Evolutionary conservation across 805 yeast species (phyloP).

Genomic region (Sugiyamaella boreocaroliniensis): DNA sequence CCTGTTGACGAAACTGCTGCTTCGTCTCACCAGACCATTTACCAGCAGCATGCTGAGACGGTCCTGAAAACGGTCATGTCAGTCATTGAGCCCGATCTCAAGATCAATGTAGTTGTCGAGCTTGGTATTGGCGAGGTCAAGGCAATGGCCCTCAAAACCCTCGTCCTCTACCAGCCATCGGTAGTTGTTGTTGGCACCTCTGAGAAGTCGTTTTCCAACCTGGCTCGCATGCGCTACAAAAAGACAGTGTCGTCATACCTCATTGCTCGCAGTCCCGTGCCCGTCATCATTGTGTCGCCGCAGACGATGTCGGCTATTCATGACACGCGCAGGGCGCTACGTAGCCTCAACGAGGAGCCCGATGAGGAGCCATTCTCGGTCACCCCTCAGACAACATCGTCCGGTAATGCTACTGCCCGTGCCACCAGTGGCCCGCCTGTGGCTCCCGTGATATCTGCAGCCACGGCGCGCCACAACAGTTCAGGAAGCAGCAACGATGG

Average conservation of each 20-base stretch:
- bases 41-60: slow-evolving; percentile 17
- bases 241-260: slow-evolving; percentile 51
- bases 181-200: slow-evolving; percentile 47
- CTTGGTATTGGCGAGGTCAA: slow-evolving; percentile 53
- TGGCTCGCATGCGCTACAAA: slow-evolving; percentile 53
- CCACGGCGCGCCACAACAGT: neutral
- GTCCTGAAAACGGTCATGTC: slow-evolving; percentile 10
- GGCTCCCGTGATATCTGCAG: neutral
- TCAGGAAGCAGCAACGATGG: neutral
- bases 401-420: neutral
- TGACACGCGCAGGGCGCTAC: neutral
- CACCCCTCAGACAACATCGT: neutral
- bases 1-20: slow-evolving; percentile 3
- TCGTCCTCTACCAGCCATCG: slow-evolving; percentile 55
- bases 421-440: neutral
- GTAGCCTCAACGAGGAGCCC: neutral
- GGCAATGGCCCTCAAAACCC: slow-evolving; percentile 51
- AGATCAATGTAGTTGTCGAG: slow-evolving; percentile 45
- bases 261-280: slow-evolving; percentile 57
- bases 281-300: slow-evolving; percentile 56
- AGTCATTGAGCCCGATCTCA: slow-evolving; percentile 10
- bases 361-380: neutral
- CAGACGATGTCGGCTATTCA: neutral
- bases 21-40: slow-evolving; percentile 1
- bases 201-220: slow-evolving; percentile 39